Evolutionary conservation across 2,329 filamentous ascomycete species (phyloP).

Genomic region (Albifimbria verrucaria): DNA sequence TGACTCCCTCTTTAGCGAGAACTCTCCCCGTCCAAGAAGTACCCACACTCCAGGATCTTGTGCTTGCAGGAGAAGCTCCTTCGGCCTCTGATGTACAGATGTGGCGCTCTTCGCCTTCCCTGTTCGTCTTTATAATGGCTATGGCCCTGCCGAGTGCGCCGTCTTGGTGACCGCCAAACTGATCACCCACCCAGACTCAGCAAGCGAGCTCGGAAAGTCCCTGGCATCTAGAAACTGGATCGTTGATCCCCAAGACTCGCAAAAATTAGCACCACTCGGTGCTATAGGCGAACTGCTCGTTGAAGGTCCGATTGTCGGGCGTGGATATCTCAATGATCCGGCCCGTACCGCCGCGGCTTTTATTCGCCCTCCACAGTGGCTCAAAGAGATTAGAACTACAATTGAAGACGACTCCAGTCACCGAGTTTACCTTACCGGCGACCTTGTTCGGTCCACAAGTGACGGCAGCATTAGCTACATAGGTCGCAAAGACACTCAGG

Average conservation of each 20-base stretch:
- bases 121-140: background rate
- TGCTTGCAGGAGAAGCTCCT: background rate
- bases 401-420: too few species aligned
- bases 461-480: conserved; percentile 14
- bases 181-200: too few species aligned
- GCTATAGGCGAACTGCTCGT: conserved; percentile 22
- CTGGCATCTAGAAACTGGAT: conserved; percentile 15
- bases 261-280: conserved; percentile 17
- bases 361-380: conserved; percentile 23
- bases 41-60: background rate
- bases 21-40: background rate
- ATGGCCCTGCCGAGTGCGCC: background rate
- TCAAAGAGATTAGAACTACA: too few species aligned
- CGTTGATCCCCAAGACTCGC: conserved; percentile 15
- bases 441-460: conserved; percentile 9
- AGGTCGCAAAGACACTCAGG: conserved; percentile 18
- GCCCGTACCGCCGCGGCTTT: conserved; percentile 21
- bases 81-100: background rate
- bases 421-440: conserved; percentile 17
- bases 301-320: conserved; percentile 19
- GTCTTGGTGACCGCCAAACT: too few species aligned
- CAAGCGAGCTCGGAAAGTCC: too few species aligned
- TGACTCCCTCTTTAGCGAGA: background rate
- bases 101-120: background rate
- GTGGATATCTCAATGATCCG: conserved; percentile 18